A percentile compares a stretch with the other conserved stretches of the same genome.
Conservation (phyloP, 495 filamentous ascomycete species). For the Aspergillus sclerotioniger region DNA sequence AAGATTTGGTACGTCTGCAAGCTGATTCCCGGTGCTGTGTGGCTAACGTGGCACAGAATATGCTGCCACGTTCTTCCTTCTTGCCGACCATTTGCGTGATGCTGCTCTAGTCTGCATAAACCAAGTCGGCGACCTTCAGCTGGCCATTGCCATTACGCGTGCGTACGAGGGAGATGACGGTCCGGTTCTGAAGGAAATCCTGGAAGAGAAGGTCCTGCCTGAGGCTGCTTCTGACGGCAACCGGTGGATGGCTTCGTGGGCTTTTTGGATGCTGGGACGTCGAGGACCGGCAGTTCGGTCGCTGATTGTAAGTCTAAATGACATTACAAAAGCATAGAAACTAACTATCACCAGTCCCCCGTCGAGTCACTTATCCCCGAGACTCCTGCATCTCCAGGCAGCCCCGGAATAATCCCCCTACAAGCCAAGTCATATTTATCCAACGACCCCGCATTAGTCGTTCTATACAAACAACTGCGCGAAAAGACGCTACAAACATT, state of each 20-base stretch:
- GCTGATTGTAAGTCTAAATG: conserved; percentile 53
- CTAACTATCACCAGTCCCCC: conserved; percentile 56
- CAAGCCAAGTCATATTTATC: conserved; percentile 77
- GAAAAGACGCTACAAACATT: conserved; percentile 84
- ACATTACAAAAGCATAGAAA: not conserved
- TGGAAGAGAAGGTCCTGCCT: conserved; percentile 77
- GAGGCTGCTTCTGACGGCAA: conserved; percentile 79
- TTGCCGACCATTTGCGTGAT: conserved; percentile 81
- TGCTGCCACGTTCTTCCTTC: conserved; percentile 91
- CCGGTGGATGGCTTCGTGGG: conserved; percentile 94
- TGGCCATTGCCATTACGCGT: conserved; percentile 85
- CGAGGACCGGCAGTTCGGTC: conserved; percentile 83
- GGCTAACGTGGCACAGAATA: conserved; percentile 61
- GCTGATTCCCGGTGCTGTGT: not conserved
- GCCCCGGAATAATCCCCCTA: conserved; percentile 46
- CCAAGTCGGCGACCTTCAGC: conserved; percentile 82
- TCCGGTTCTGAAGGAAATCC: conserved; percentile 65
- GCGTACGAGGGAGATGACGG: conserved; percentile 87
- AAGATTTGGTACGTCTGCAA: conserved; percentile 64
- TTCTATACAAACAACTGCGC: conserved; percentile 83
- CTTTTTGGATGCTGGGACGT: conserved; percentile 86
- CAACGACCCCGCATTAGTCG: conserved; percentile 83
- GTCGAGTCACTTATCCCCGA: conserved; percentile 63
- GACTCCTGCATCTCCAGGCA: conserved; percentile 46
- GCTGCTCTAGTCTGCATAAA: conserved; percentile 81